Evolutionary conservation across 176 grass and related monocot genomes (phyloP).

Genomic region (Saccharum officinarum): DNA sequence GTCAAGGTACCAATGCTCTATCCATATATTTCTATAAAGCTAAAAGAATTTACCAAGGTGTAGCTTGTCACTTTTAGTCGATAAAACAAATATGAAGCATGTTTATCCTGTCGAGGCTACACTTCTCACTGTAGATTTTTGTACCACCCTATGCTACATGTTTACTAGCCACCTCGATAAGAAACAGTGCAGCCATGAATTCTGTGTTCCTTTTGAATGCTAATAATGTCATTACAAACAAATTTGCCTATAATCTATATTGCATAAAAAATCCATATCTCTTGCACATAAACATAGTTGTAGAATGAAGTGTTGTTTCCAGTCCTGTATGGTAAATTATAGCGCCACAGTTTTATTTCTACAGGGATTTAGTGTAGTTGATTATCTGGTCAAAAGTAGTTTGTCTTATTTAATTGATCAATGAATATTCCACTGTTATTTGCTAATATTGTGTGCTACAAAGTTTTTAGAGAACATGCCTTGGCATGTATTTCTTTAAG

Average conservation of each 20-base stretch:
- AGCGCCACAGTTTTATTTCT: neutral
- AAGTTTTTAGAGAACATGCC: no score
- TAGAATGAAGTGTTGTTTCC: neutral
- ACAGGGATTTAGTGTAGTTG: neutral
- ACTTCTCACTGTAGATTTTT: neutral
- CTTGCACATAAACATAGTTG: neutral
- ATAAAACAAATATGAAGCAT: neutral
- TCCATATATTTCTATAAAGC: constrained; percentile 24
- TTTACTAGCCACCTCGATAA: no score
- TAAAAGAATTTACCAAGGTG: neutral
- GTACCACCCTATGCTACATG: neutral
- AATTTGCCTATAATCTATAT: neutral
- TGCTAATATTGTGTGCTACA: no score
- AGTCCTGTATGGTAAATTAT: neutral
- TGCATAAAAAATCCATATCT: neutral
- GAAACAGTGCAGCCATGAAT: neutral
- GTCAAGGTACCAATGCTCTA: constrained; percentile 54
- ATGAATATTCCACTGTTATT: no score
- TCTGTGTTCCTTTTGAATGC: neutral
- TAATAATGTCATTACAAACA: neutral
- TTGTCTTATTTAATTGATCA: neutral
- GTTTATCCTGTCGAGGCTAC: constrained; percentile 3
- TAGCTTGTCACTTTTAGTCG: neutral
- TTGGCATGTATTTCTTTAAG: no score
- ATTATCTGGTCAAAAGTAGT: neutral